phyloP scores from a whole-genome alignment of 2,329 filamentous ascomycete genomes.

The Sporothrix brunneoviolacea region DNA sequence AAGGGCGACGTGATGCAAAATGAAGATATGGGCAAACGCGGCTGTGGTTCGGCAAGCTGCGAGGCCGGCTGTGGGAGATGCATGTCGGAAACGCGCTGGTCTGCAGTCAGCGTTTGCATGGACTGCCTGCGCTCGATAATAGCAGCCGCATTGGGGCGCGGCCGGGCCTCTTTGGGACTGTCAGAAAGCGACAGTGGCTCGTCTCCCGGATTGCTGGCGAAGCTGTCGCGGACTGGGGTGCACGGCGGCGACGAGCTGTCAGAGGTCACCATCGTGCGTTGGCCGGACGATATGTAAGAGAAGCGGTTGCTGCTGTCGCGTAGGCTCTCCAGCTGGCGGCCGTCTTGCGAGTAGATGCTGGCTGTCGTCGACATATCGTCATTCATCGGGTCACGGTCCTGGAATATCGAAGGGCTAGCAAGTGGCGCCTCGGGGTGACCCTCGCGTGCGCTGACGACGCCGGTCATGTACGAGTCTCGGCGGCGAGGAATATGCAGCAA shows the following conservation, averaged over 20 bases:
- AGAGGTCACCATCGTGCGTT: slow-evolving; percentile 54
- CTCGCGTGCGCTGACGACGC: slow-evolving; percentile 18
- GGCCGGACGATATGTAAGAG: slow-evolving; percentile 54
- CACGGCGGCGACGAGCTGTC: slow-evolving; percentile 50
- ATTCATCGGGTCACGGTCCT: slow-evolving; percentile 38
- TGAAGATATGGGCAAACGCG: neutral
- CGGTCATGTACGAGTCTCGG: slow-evolving; percentile 20
- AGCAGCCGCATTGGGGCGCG: slow-evolving; percentile 46
- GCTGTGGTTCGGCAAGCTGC: slow-evolving; percentile 12
- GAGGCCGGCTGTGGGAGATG: slow-evolving; percentile 23
- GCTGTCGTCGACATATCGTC: slow-evolving; percentile 53
- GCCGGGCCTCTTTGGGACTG: slow-evolving; percentile 30
- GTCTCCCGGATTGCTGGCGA: slow-evolving; percentile 33
- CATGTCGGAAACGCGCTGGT: slow-evolving; percentile 36
- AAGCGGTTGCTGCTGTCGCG: slow-evolving; percentile 50
- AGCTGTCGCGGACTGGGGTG: slow-evolving; percentile 50
- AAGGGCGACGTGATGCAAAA: neutral
- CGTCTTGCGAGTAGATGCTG: slow-evolving; percentile 53
- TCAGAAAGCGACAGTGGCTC: slow-evolving; percentile 22
- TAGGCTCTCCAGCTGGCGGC: slow-evolving; percentile 50
- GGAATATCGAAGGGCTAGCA: slow-evolving; percentile 11
- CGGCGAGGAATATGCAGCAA: slow-evolving; percentile 25
- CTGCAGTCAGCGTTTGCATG: slow-evolving; percentile 34
- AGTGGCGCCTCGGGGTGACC: slow-evolving; percentile 22
- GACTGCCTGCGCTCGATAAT: slow-evolving; percentile 47